phyloP scores from a whole-genome alignment of 2,329 filamentous ascomycete species.

The Chrysoporthe austroafricana region DNA sequence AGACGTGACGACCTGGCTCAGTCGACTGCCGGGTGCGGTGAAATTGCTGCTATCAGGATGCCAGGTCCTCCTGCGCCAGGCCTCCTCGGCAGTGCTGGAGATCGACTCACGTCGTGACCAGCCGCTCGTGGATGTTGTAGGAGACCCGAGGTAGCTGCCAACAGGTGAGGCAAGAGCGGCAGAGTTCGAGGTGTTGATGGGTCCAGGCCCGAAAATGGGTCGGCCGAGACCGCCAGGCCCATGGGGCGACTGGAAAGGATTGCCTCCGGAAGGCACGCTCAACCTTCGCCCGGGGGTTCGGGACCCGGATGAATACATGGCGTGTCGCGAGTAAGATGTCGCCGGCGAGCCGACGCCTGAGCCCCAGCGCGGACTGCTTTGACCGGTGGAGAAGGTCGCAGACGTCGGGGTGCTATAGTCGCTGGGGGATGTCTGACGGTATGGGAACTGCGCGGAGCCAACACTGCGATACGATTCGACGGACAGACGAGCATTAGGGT shows the following conservation, averaged over 20 bases:
- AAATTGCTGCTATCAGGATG: slow-evolving; percentile 77
- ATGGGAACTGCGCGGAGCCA: slow-evolving; percentile 67
- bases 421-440: slow-evolving; percentile 69
- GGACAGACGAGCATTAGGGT: slow-evolving; percentile 68
- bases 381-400: slow-evolving; percentile 76
- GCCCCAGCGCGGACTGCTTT: slow-evolving; percentile 76
- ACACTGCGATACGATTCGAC: slow-evolving; percentile 71
- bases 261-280: slow-evolving; percentile 77
- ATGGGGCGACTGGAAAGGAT: slow-evolving; percentile 73
- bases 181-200: slow-evolving; percentile 59
- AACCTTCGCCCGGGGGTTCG: slow-evolving; percentile 74
- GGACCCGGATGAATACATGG: slow-evolving; percentile 68
- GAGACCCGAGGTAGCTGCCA: slow-evolving; percentile 65
- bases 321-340: slow-evolving; percentile 69
- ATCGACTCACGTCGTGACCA: slow-evolving; percentile 70
- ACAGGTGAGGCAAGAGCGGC: slow-evolving; percentile 59
- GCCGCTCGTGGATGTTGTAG: slow-evolving; percentile 61
- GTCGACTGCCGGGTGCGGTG: slow-evolving; percentile 68
- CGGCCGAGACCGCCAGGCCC: slow-evolving; percentile 54
- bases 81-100: slow-evolving; percentile 68
- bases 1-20: slow-evolving; percentile 77
- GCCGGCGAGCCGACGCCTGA: slow-evolving; percentile 73
- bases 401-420: slow-evolving; percentile 85
- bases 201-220: slow-evolving; percentile 56
- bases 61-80: slow-evolving; percentile 86